Evolutionary conservation across 768 basidiomycete species (phyloP), one percentile per base, ranked within the genome.

Genomic region (Russula vinacea): DNA sequence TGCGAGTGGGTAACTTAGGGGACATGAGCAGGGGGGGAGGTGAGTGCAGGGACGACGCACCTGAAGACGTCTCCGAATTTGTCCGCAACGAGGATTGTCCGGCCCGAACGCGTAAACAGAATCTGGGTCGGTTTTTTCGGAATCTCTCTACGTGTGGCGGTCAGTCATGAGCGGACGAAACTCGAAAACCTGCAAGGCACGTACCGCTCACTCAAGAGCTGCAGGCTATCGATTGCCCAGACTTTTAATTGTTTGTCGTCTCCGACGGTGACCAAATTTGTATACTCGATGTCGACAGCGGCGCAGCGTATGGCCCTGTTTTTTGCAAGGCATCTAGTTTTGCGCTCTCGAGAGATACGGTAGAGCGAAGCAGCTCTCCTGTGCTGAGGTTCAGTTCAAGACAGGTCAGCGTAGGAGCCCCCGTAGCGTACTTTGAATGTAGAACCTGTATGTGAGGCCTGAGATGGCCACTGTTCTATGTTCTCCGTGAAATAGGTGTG

Each of bases 21-120:
- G 40, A 26, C 8, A 3, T 66, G 50, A 44, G 52, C n/a, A 32
- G 5, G 33, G 40, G 47, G 7, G 11, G 26, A 8, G 17, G 44
- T 40, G 29, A 42, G 44, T 66, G 78, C 10, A 14, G 11, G n/a
- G 32, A 7, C 19, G 6, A 58, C 60, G 37, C 56, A 89, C 92
- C 84, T 84, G 76, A 94, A 96, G 45, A 96, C 83, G 71, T 98
- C 96, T 0, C 96, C 96, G 67, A 97, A 95, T 75, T 97, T 98
- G 76, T 99, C 96, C 2, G 92, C 85, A 14, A 92, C 84, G 2
- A 98, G 73, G 63, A 99, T 86, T 0, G 81, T 85, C 65, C 83
- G 75, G 0, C 81, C 82, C 50, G 86, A 80, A 5, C 71, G 75
- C 0, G 87, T 85, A 69, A 97, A 86, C 0, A 75, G 73, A 32